Conservation (phyloP, 2,329 filamentous ascomycete genomes). For the Chalaropsis thielavioides region DNA sequence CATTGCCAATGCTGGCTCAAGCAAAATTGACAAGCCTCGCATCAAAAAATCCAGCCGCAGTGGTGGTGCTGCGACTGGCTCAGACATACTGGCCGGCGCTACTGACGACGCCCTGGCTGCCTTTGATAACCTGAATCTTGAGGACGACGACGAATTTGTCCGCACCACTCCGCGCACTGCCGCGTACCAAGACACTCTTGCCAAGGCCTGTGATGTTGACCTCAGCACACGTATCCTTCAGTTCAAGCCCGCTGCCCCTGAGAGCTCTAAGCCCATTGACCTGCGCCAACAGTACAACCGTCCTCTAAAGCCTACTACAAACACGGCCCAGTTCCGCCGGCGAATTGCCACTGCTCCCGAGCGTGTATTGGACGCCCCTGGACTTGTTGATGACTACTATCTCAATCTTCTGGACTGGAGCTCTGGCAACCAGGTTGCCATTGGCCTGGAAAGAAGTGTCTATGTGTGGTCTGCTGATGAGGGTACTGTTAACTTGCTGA, state of each 20-base stretch:
- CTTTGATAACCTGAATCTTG: constrained; percentile 62
- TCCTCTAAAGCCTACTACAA: constrained; percentile 64
- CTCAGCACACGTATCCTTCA: constrained; percentile 90
- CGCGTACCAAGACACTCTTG: constrained; percentile 83
- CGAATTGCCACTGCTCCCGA: constrained; percentile 90
- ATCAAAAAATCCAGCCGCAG: constrained; percentile 52
- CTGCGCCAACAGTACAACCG: constrained; percentile 96
- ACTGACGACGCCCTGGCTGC: constrained; percentile 68
- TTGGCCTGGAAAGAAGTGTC: constrained; percentile 89
- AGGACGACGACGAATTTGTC: constrained; percentile 53
- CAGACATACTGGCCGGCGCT: constrained; percentile 60
- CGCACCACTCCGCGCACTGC: constrained; percentile 76
- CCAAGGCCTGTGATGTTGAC: constrained; percentile 80
- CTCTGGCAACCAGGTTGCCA: constrained; percentile 92
- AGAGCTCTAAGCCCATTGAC: constrained; percentile 96
- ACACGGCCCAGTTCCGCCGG: constrained; percentile 74
- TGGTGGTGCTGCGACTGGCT: constrained; percentile 42
- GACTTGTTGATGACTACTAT: constrained; percentile 96
- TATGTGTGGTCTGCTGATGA: constrained; percentile 98
- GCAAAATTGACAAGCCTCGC: constrained; percentile 66
- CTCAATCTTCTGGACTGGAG: constrained; percentile 98
- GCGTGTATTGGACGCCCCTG: constrained; percentile 88
- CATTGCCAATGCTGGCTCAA: constrained; percentile 64
- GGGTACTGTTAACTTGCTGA: constrained; percentile 72
- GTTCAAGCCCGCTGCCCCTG: constrained; percentile 95